These are phyloP conservation scores for Hemisphaericaspora nanyangensis DNA, from an alignment of 805 yeast species.

Conservation along the genomic window DNA sequence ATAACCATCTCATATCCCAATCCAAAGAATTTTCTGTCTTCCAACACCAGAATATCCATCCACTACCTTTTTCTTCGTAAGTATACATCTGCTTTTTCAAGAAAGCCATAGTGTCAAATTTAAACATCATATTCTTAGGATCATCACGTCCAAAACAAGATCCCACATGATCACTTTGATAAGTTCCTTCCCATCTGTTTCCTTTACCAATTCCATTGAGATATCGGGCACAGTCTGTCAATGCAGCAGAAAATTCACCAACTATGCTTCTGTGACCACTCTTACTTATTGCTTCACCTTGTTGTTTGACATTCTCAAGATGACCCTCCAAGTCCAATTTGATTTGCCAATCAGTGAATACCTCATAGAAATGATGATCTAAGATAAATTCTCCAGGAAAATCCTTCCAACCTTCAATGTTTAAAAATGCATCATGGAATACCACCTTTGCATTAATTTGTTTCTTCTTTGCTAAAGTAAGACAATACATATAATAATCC, in stretches of 20 bases:
- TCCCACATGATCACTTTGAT: constrained; percentile 28
- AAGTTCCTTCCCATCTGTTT: constrained; percentile 55
- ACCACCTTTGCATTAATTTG: constrained; percentile 8
- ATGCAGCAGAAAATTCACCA: constrained; percentile 75
- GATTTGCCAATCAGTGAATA: constrained; percentile 15
- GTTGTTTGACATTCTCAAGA: constrained; percentile 8
- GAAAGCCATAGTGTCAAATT: constrained; percentile 45
- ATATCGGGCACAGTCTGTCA: constrained; percentile 70
- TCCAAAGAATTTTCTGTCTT: constrained; percentile 65
- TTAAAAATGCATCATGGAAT: constrained; percentile 16
- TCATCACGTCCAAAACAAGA: constrained; percentile 43
- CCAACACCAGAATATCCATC: constrained; percentile 74
- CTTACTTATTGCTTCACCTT: constrained; percentile 25
- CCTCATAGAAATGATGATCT: constrained; percentile 27
- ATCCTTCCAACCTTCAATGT: constrained; percentile 15
- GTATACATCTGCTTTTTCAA: constrained; percentile 60
- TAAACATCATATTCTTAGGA: constrained; percentile 25
- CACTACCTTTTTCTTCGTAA: constrained; percentile 42
- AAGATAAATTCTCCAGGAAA: constrained; percentile 13
- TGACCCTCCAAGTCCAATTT: constrained; percentile 11
- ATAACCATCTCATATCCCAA: constrained; percentile 59
- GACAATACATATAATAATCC: constrained; percentile 19
- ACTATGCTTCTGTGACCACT: constrained; percentile 47
- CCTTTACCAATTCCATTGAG: constrained; percentile 67
- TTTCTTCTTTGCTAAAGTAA: constrained; percentile 7